Evolutionary conservation across 179 eudicot genomes (phyloP).

Genomic region (Dionaea muscipula): DNA sequence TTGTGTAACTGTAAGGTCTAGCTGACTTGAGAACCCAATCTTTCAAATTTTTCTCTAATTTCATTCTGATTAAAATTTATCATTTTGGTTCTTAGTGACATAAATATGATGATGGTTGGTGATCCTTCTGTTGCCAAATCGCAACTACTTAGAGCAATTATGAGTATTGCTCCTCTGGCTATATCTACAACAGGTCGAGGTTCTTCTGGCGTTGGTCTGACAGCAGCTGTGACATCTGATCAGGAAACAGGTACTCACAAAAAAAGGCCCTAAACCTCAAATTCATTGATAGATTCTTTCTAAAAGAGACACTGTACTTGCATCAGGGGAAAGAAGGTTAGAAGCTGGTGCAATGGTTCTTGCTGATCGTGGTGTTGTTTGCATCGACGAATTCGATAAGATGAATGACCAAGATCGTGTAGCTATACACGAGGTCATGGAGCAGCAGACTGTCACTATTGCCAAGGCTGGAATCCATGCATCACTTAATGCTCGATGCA

Average conservation of each 20-base stretch:
- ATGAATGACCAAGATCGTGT: slow-evolving; percentile 99
- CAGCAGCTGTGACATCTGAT: slow-evolving; percentile 98
- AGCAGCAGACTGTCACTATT: slow-evolving; percentile 98
- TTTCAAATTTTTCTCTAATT: neutral
- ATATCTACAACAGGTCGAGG: slow-evolving; percentile 97
- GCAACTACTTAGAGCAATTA: slow-evolving; percentile 89
- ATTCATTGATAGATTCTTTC: slow-evolving; percentile 2
- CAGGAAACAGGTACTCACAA: slow-evolving; percentile 77
- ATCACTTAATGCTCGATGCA: slow-evolving; percentile 96
- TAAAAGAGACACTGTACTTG: neutral
- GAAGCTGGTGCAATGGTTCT: slow-evolving; percentile 99
- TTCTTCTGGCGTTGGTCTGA: slow-evolving; percentile 97
- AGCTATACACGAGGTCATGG: slow-evolving; percentile 99
- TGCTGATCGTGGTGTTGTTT: slow-evolving; percentile 97
- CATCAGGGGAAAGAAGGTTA: slow-evolving; percentile 83
- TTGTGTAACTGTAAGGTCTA: neutral
- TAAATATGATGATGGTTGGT: slow-evolving; percentile 99
- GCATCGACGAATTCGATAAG: slow-evolving; percentile 98
- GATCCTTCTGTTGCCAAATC: slow-evolving; percentile 99
- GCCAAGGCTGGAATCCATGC: slow-evolving; percentile 99
- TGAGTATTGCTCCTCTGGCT: slow-evolving; percentile 97
- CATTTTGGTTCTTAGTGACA: slow-evolving; percentile 41
- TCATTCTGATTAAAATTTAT: neutral
- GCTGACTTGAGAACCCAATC: neutral
- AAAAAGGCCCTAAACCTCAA: neutral